Conservation (phyloP, 352 stramenopile species). For the Globisporangium canariense region DNA sequence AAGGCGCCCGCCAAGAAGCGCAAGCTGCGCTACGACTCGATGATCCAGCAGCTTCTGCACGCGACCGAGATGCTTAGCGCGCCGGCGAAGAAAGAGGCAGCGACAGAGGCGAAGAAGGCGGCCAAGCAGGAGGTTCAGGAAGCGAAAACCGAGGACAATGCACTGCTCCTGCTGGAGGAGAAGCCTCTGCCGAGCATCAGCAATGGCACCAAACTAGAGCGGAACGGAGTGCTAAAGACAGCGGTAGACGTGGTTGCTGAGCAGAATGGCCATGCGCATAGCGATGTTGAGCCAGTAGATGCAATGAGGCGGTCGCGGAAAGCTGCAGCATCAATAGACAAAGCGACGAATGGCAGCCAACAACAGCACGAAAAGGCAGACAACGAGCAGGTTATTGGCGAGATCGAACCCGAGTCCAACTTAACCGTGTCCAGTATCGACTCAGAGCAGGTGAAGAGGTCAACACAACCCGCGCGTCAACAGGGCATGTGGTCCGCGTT, state of each 20-base stretch:
- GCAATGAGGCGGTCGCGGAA: background rate
- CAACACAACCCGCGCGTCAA: background rate
- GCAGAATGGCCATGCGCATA: slow-evolving; percentile 7
- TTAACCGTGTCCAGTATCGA: background rate
- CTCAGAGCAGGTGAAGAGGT: background rate
- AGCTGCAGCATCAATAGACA: background rate
- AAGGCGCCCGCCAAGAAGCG: slow-evolving; percentile 81
- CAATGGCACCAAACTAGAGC: background rate
- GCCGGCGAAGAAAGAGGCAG: slow-evolving; percentile 10
- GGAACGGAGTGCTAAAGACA: background rate
- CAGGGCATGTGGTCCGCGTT: background rate
- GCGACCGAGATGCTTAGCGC: slow-evolving; percentile 50
- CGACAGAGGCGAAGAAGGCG: background rate
- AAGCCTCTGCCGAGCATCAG: slow-evolving; percentile 8
- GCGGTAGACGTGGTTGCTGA: background rate
- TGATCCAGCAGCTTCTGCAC: slow-evolving; percentile 65
- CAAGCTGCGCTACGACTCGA: slow-evolving; percentile 67
- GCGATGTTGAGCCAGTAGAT: background rate
- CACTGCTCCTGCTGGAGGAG: slow-evolving; percentile 6
- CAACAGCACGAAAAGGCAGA: background rate
- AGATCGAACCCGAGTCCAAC: background rate
- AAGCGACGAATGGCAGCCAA: background rate
- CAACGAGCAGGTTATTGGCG: background rate
- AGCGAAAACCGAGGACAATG: background rate
- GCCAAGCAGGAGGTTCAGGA: background rate